Percentiles rank a stretch among this genome's conserved stretches.
Evolutionary conservation across 2,329 filamentous ascomycete species (phyloP).

Genomic region (Aspergillus sp.): DNA sequence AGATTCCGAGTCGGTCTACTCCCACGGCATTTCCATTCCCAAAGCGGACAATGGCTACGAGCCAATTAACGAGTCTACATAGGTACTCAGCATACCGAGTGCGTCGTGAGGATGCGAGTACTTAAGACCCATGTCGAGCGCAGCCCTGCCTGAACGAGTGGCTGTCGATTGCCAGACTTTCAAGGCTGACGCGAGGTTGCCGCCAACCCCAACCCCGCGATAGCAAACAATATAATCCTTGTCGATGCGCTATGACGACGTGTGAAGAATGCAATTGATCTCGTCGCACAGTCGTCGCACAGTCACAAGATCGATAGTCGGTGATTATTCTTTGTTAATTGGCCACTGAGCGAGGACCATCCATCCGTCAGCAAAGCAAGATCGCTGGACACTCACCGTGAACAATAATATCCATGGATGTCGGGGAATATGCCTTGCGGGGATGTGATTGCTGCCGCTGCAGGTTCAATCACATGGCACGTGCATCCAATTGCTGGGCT

Average conservation of each 20-base stretch:
- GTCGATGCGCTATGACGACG: neutral
- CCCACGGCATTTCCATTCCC: no score
- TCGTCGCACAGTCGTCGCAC: neutral
- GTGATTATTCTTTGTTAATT: neutral
- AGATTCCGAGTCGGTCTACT: no score
- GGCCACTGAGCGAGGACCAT: neutral
- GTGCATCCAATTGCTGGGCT: constrained; percentile 2
- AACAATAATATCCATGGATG: neutral
- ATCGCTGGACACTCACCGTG: neutral
- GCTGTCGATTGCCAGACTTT: neutral
- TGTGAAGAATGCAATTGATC: neutral
- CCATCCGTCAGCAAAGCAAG: neutral
- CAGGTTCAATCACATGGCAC: constrained; percentile 6
- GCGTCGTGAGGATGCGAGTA: no score
- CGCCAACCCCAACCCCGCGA: neutral
- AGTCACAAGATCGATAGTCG: neutral
- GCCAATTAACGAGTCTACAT: no score
- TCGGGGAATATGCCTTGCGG: neutral
- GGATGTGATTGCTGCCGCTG: constrained; percentile 2
- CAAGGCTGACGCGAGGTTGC: neutral
- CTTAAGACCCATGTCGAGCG: no score
- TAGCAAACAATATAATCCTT: neutral
- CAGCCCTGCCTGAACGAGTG: neutral
- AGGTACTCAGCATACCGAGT: no score
- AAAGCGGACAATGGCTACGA: no score